Evolutionary conservation across 169 alveolate genomes (phyloP), one percentile per base, ranked within the genome.

Genomic region (Plasmodium knowlesi): DNA sequence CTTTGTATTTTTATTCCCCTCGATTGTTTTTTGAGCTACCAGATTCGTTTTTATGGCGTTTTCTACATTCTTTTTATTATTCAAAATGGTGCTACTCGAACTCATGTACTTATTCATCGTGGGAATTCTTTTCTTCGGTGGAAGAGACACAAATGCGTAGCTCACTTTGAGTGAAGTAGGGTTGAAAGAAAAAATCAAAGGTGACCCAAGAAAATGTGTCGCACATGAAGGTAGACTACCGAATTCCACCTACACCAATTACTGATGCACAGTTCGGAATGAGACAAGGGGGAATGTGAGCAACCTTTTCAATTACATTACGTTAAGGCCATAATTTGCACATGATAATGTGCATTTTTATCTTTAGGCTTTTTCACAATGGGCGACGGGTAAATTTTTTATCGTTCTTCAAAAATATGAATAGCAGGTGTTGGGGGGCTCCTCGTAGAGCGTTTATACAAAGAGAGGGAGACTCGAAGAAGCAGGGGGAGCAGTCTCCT

Each of bases 71-170:
- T 54, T 73, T 76, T 43, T 85, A 53, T 53, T 74, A 85, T 85
- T 85, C 70, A 85, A 76, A 53, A 85, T 85, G 46, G 93, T 67
- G 39, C 93, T 85, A 46, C 85, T 85, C 16, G 93, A 85, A 34
- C 85, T 85, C 81, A 85, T 85, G 43, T 85, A 85, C 79, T 85
- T 85, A 43, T 78, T 85, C 93, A 85, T 85, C 81, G 57, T 85
- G 50, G n/a, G 30, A 6, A 39, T 39, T 1, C 0, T 57, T 54
- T 12, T 82, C 37, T 9, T 81, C 2, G 14, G 57, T 5, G 61
- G 61, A 78, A 78, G 41, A 25, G n/a, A 67, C 76, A 67, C 61
- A 50, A 50, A 50, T 50, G 61, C n/a, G n/a, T 1, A 3, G n/a
- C n/a, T 67, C 5, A 67, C 41, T 67, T 19, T 67, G 14, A n/a